These are phyloP conservation scores for Botrytis sinoallii DNA, from an alignment of 2,329 filamentous ascomycete genomes.

Conservation along the genomic window DNA sequence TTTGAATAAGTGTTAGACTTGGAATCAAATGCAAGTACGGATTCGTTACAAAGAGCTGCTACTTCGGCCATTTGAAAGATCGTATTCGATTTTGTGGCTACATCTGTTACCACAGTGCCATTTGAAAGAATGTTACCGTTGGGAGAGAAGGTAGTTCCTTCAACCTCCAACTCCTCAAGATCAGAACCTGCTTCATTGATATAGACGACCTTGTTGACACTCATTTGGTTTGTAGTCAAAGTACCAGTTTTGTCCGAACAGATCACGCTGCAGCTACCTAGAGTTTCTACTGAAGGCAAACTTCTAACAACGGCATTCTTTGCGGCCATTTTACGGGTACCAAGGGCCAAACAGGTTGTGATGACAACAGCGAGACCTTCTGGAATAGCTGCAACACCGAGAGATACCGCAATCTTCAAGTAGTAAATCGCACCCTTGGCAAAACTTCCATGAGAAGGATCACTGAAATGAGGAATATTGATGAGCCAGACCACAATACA, in stretches of 20 bases:
- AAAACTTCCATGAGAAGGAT: conserved; percentile 89
- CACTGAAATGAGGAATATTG: conserved; percentile 96
- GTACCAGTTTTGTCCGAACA: conserved; percentile 99
- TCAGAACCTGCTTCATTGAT: conserved; percentile 69
- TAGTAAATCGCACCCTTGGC: conserved; percentile 99
- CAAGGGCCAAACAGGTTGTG: conserved; percentile 94
- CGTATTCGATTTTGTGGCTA: conserved; percentile 70
- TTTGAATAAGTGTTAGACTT: conserved; percentile 72
- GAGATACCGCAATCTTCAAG: conserved; percentile 96
- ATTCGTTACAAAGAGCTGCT: conserved; percentile 82
- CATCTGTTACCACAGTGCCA: conserved; percentile 65
- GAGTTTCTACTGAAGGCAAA: conserved; percentile 91
- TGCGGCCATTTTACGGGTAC: conserved; percentile 96
- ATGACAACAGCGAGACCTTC: conserved; percentile 98
- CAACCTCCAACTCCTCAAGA: conserved; percentile 82
- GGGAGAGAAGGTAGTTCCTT: conserved; percentile 90
- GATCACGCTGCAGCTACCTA: conserved; percentile 98
- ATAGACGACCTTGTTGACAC: conserved; percentile 88
- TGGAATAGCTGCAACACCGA: conserved; percentile 95
- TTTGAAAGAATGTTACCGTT: conserved; percentile 68
- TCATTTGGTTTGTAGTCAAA: conserved; percentile 98
- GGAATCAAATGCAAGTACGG: conserved; percentile 76
- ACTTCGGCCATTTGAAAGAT: conserved; percentile 74
- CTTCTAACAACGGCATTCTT: conserved; percentile 98
- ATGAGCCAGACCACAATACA: conserved; percentile 97